Conservation (phyloP, 805 yeast genomes). For the Candida arabinofermentans region DNA sequence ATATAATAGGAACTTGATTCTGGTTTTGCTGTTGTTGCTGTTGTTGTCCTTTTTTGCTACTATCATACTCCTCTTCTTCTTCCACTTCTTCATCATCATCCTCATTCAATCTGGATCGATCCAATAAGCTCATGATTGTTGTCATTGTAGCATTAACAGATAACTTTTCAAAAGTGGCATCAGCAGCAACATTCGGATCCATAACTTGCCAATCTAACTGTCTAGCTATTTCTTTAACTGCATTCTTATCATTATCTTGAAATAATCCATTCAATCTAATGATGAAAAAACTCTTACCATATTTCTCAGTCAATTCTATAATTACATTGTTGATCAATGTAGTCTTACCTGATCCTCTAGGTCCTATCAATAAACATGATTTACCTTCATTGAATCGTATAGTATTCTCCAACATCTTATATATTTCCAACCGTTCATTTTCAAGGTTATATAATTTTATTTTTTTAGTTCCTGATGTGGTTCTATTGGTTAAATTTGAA, state of each 20-base stretch:
- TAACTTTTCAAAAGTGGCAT: constrained; percentile 15
- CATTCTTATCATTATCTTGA: constrained; percentile 71
- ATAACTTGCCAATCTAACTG: constrained; percentile 54
- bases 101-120: constrained; percentile 28
- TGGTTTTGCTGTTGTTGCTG: constrained; percentile 13
- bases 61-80: constrained; percentile 10
- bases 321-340: constrained; percentile 58
- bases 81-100: constrained; percentile 5
- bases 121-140: constrained; percentile 51
- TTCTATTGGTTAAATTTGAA: constrained; percentile 17
- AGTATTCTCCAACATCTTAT: constrained; percentile 57
- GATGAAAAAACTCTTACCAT: constrained; percentile 51
- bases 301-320: constrained; percentile 35
- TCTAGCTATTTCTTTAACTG: constrained; percentile 80
- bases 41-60: constrained; percentile 15
- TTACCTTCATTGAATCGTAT: constrained; percentile 70
- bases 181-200: constrained; percentile 13
- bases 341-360: constrained; percentile 75
- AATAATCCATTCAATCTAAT: constrained; percentile 66
- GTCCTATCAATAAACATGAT: constrained; percentile 77
- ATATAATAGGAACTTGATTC: constrained; percentile 55
- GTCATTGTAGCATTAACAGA: constrained; percentile 53
- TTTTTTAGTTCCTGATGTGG: constrained; percentile 11
- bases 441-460: constrained; percentile 33
- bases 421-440: constrained; percentile 46